phyloP scores from a whole-genome alignment of 2,329 filamentous ascomycete genomes.

The Colletotrichum destructivum region DNA sequence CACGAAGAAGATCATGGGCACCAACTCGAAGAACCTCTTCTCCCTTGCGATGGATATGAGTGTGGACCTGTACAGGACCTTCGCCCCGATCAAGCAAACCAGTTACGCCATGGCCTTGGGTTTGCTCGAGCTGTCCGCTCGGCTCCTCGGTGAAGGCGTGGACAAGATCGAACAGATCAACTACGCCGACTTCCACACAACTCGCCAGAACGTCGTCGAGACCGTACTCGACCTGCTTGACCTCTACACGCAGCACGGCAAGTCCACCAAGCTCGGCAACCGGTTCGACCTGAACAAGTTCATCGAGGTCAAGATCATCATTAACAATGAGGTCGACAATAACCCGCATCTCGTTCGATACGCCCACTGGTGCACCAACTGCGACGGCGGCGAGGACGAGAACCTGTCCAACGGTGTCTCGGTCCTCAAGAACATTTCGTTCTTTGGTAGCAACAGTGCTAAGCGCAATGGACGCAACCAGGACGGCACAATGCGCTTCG shows the following conservation, averaged over 20 bases:
- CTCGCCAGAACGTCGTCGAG: slow-evolving; percentile 72
- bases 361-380: slow-evolving; percentile 71
- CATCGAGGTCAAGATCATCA: slow-evolving; percentile 86
- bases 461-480: slow-evolving; percentile 64
- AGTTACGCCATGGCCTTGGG: slow-evolving; percentile 88
- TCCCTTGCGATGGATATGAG: slow-evolving; percentile 84
- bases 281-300: slow-evolving; percentile 83
- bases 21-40: slow-evolving; percentile 69
- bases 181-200: slow-evolving; percentile 62
- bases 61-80: slow-evolving; percentile 93
- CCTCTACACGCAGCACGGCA: slow-evolving; percentile 88
- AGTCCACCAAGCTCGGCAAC: slow-evolving; percentile 80
- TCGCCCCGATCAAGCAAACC: slow-evolving; percentile 90
- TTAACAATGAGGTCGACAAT: slow-evolving; percentile 85
- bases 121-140: slow-evolving; percentile 83
- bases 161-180: slow-evolving; percentile 66
- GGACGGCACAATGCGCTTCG: slow-evolving; percentile 89
- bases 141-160: slow-evolving; percentile 72
- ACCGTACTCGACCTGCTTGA: slow-evolving; percentile 92
- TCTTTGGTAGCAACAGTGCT: slow-evolving; percentile 52
- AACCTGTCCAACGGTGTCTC: slow-evolving; percentile 55
- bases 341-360: slow-evolving; percentile 74
- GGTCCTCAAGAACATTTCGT: slow-evolving; percentile 57
- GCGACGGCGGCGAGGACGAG: slow-evolving; percentile 58
- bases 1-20: slow-evolving; percentile 69